Base-by-base conservation (phyloP, 306 rosid species). In the Pterocarpus macrocarpus region DNA sequence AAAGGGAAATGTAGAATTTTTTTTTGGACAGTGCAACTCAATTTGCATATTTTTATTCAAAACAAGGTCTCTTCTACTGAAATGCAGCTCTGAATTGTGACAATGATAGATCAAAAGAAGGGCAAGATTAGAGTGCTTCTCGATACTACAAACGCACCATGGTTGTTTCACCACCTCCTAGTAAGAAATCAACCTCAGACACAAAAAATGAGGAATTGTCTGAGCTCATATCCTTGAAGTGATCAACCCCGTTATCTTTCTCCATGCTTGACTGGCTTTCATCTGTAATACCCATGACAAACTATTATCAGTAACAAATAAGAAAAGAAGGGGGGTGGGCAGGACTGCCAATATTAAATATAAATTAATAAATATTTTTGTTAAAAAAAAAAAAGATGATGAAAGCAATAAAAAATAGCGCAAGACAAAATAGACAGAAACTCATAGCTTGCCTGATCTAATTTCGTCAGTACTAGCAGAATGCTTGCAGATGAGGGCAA, bases 401-500 rank as follows among this genome's bases (percentile, higher is more conserved):
- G 30, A 59, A 73, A 41, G 56, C 53, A 79, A 86, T 34, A 17
- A 32, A 58, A 77, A 66, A 70, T 14, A 10, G 30, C 61, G 28
- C 53, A 69, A 82, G 69, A 78, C 49, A 12, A 44, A 55, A 71
- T 36, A 41, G 14, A 81, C 64, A 43, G 9, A 74, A 80, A 66
- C 71, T 75, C 79, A 62, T 73, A 49, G 73, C 87, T 79, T 83
- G 92, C 97, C 92, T 52, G 92, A 73, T 75, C 59, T 64, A 44
- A 75, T 62, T 79, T 82, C 97, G 81, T 85, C 90, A 8, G 91
- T 85, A 75, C 77, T 82, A 62, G 76, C 64, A 79, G 87, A 89
- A 88, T 90, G 89, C 84, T 87, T 88, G 85, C 99, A 96, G 62
- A 92, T 53, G 53, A 93, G 89, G 70, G 95, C 86, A 83, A 90